Base-by-base conservation (phyloP, 768 basidiomycete species). In the Amanita rimosa region DNA sequence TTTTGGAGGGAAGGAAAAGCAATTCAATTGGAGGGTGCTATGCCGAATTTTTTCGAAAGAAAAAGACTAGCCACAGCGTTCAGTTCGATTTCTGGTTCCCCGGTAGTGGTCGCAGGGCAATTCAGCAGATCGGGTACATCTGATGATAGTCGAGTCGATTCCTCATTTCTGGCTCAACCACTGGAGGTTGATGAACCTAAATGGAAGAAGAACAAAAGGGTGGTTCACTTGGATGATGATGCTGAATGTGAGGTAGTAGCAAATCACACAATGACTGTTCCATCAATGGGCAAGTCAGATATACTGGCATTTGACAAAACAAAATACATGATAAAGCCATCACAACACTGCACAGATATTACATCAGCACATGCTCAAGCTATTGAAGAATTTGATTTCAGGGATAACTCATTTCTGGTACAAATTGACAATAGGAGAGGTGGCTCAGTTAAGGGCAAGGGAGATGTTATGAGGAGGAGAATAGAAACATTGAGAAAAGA, bases 1-100 rank as follows among this genome's bases (percentile, higher is more conserved):
- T 97, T 97, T 61, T 79, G 74, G 65, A 80, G 80, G 57, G 94
- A 96, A 66, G 81, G 82, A n/a, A 88, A 82, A 65, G 67, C 66
- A 7, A 73, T 95, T 19, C 64, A 68, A n/a, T 63, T 97, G 31
- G 93, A 97, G 58, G 90, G 89, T 3, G 67, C 74, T 6, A 62
- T 62, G 8, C 83, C 89, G 4, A 75, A 78, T 37, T 80, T 81
- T 59, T 80, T 83, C 60, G 89, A 92, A 68, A 78, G 73, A 59
- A 71, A 76, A 46, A 75, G 70, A 55, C 67, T 87, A 44, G 41
- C 56, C 6, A 61, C 61, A 47, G 27, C 16, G 16, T 5, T 11
- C 13, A 26, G 31, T 13, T 22, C 9, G 22, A 10, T n/a, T 14
- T 42, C 41, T 27, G 21, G 21, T 6, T n/a, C 11, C n/a, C 27